phyloP scores from a whole-genome alignment of 805 yeast species.

The Torulaspora franciscae region DNA sequence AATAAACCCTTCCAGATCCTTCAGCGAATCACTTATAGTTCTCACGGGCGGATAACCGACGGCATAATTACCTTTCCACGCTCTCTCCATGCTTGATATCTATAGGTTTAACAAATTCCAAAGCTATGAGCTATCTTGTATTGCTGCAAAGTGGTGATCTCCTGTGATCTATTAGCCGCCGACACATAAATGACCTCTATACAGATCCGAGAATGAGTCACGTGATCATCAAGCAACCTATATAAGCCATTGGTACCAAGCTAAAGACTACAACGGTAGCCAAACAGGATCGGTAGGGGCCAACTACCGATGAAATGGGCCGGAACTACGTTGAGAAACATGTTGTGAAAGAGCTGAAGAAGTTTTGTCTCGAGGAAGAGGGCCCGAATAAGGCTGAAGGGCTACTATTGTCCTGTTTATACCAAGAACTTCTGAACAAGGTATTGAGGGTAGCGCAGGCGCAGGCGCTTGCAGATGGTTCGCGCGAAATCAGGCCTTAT shows the following conservation, averaged over 20 bases:
- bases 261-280: not conserved
- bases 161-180: conserved; percentile 8
- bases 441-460: conserved; percentile 39
- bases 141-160: not conserved
- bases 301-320: not conserved
- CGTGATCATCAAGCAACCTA: not conserved
- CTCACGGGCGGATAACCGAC: conserved; percentile 2
- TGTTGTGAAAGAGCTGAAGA: conserved; percentile 10
- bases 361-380: conserved; percentile 4
- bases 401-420: conserved; percentile 15
- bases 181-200: not conserved
- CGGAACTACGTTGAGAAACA: conserved; percentile 7
- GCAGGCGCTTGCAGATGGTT: conserved; percentile 39
- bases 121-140: not conserved
- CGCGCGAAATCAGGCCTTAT: conserved; percentile 40
- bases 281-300: not conserved
- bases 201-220: not conserved
- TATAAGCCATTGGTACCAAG: not conserved
- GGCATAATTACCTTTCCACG: not conserved
- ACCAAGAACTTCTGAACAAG: conserved; percentile 15
- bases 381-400: conserved; percentile 14
- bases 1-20: conserved; percentile 16
- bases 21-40: conserved; percentile 22
- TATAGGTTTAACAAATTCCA: not conserved
- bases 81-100: not conserved